A percentile compares a stretch with the other conserved stretches of the same genome.
Conservation (phyloP, 2,329 filamentous ascomycete genomes). For the Rhynchosporium graminicola region DNA sequence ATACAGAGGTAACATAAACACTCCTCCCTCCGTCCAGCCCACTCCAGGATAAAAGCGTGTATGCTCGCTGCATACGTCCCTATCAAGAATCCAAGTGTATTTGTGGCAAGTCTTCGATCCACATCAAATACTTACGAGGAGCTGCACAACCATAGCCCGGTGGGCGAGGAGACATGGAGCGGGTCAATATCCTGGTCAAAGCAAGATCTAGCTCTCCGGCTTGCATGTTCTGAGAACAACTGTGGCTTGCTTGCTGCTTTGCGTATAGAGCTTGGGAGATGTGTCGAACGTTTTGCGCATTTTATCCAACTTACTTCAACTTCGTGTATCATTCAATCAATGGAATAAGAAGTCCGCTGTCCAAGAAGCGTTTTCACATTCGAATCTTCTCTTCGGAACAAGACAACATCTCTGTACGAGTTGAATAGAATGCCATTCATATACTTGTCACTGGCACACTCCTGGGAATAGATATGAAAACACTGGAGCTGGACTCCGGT, state of each 20-base stretch:
- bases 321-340: constrained; percentile 17
- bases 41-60: constrained; percentile 22
- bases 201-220: constrained; percentile 3
- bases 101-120: background rate
- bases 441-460: constrained; percentile 18
- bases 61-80: constrained; percentile 19
- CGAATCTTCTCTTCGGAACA: constrained; percentile 22
- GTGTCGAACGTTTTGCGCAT: constrained; percentile 18
- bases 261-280: constrained; percentile 20
- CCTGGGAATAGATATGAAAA: constrained; percentile 20
- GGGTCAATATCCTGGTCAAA: background rate
- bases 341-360: constrained; percentile 14
- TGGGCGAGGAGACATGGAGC: constrained; percentile 3
- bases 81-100: constrained; percentile 15
- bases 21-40: constrained; percentile 22
- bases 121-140: background rate
- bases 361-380: constrained; percentile 20
- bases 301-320: constrained; percentile 22
- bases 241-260: constrained; percentile 11
- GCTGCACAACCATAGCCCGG: constrained; percentile 9
- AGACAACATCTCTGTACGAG: constrained; percentile 22
- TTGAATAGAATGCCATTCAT: constrained; percentile 18
- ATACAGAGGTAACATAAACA: constrained; percentile 24
- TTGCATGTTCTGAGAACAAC: constrained; percentile 11
- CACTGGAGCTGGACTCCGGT: constrained; percentile 20